phyloP scores from a whole-genome alignment of 257 asterid genomes.

The Ligustrum vulgare region DNA sequence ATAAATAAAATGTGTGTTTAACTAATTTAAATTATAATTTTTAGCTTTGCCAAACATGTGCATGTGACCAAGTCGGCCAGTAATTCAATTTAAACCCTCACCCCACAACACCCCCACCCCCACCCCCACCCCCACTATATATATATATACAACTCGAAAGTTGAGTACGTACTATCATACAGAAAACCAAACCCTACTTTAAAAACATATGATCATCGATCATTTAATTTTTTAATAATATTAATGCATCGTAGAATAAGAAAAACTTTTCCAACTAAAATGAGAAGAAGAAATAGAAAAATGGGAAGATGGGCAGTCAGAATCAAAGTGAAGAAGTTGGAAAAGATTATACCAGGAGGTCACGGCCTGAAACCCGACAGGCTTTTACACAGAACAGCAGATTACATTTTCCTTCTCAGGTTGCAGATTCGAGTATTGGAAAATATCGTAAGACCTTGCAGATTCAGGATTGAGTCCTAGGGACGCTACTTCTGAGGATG shows the following conservation, averaged over 20 bases:
- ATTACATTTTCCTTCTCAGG: conserved; percentile 12
- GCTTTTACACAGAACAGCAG: conserved; percentile 8
- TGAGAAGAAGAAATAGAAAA: neutral
- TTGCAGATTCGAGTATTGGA: conserved; percentile 7
- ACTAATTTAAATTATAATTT: neutral
- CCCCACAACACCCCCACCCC: neutral
- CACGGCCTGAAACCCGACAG: neutral
- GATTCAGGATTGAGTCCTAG: no score
- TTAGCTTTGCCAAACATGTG: no score
- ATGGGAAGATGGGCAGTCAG: neutral
- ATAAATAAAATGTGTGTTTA: no score
- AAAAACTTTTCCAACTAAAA: neutral
- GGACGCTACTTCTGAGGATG: neutral
- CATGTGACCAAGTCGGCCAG: no score
- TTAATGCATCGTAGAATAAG: neutral
- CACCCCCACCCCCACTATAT: no score
- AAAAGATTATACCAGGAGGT: conserved; percentile 19
- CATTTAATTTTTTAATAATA: neutral
- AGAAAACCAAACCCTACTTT: neutral
- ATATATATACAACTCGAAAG: neutral
- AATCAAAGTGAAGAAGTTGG: conserved; percentile 13
- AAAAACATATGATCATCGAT: neutral
- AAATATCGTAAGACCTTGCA: neutral
- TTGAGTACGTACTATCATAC: neutral
- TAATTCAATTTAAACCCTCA: neutral